These are phyloP conservation scores for Phytophthora citricola DNA, from an alignment of 352 stramenopile genomes.

Conservation along the genomic window DNA sequence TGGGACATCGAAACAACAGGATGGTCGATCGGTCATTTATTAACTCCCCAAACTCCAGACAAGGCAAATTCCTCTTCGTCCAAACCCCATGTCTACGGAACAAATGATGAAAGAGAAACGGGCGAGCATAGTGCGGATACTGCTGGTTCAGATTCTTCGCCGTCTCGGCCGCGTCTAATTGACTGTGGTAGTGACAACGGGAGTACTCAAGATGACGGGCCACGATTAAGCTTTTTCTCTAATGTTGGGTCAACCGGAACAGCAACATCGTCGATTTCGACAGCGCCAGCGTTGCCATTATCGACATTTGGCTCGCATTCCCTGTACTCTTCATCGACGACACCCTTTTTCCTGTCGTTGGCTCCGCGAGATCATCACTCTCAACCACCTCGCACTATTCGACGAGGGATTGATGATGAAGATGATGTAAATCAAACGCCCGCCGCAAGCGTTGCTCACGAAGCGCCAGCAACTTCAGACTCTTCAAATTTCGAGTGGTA, in stretches of 20 bases:
- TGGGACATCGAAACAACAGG: background rate
- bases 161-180: conserved; percentile 24
- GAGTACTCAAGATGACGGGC: conserved; percentile 27
- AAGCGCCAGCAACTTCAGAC: conserved; percentile 33
- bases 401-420: conserved; percentile 28
- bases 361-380: conserved; percentile 33
- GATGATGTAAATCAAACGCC: conserved; percentile 22
- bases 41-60: conserved; percentile 12
- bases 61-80: background rate
- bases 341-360: conserved; percentile 67
- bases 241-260: conserved; percentile 41
- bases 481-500: conserved; percentile 78
- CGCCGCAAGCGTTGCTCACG: conserved; percentile 13
- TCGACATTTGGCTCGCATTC: conserved; percentile 51
- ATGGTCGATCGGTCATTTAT: background rate
- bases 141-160: conserved; percentile 36
- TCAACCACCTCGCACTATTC: conserved; percentile 13
- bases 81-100: conserved; percentile 7
- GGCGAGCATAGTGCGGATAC: conserved; percentile 35
- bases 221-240: conserved; percentile 47
- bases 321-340: conserved; percentile 51
- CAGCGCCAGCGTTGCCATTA: conserved; percentile 37
- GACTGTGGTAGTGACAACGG: conserved; percentile 23
- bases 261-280: conserved; percentile 25
- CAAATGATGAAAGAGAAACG: conserved; percentile 19